Conservation (phyloP, 768 basidiomycete genomes). For the Rhodosporidiobolus sp. region DNA sequence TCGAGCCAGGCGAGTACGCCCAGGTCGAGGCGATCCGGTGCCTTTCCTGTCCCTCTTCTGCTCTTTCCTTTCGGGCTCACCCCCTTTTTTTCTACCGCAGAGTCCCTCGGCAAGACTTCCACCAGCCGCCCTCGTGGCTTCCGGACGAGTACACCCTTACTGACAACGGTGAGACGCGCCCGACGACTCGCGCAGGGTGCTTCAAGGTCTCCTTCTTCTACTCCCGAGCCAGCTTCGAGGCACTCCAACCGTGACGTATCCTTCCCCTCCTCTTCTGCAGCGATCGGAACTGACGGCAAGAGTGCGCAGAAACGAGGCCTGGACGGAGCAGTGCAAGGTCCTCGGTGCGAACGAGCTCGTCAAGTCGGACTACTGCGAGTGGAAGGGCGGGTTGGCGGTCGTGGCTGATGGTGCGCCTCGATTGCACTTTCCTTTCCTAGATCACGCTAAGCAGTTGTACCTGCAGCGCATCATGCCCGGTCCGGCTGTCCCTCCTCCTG, state of each 20-base stretch:
- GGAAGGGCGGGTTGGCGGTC: not conserved
- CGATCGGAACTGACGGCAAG: too few species aligned
- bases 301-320: not conserved
- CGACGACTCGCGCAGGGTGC: too few species aligned
- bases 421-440: not conserved
- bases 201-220: too few species aligned
- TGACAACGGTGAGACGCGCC: too few species aligned
- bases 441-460: not conserved
- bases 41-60: not conserved
- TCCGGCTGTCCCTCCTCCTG: not conserved
- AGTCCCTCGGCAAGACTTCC: too few species aligned
- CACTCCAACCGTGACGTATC: too few species aligned
- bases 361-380: not conserved
- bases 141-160: too few species aligned
- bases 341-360: conserved; percentile 26
- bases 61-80: too few species aligned
- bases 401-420: not conserved
- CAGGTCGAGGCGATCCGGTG: not conserved
- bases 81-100: too few species aligned
- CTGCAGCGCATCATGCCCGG: not conserved
- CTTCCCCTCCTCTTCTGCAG: too few species aligned
- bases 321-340: not conserved
- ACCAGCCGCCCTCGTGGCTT: too few species aligned
- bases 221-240: too few species aligned
- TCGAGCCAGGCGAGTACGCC: not conserved